Percentiles rank a stretch among this genome's conserved stretches.
Evolutionary conservation across 2,329 filamentous ascomycete genomes (phyloP).

Genomic region (Alternaria rosae): DNA sequence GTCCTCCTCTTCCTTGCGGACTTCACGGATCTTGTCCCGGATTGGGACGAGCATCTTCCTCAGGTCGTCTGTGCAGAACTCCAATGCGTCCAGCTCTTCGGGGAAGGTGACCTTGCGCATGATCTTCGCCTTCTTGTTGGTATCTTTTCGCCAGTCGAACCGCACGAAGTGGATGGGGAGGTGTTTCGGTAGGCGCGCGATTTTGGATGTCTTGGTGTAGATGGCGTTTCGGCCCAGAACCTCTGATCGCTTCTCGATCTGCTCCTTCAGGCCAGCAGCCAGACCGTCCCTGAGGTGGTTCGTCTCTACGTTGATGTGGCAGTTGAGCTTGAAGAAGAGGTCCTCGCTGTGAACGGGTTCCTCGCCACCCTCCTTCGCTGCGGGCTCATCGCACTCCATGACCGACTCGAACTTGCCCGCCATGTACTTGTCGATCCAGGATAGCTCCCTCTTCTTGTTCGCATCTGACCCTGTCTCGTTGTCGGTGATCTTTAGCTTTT

Average conservation of each 20-base stretch:
- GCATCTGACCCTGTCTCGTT: constrained; percentile 49
- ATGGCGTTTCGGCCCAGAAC: constrained; percentile 77
- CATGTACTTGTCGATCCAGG: constrained; percentile 92
- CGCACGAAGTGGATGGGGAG: constrained; percentile 96
- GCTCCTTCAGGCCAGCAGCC: constrained; percentile 79
- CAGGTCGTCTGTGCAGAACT: constrained; percentile 93
- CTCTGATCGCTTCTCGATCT: constrained; percentile 88
- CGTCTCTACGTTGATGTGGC: constrained; percentile 86
- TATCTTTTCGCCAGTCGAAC: constrained; percentile 96
- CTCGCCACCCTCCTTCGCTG: constrained; percentile 77
- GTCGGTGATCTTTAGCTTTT: constrained; percentile 75
- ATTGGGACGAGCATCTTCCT: constrained; percentile 84
- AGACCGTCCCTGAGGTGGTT: constrained; percentile 94
- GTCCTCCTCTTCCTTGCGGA: constrained; percentile 94
- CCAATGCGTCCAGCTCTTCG: constrained; percentile 87
- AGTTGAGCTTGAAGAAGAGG: constrained; percentile 89
- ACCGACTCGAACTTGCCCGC: constrained; percentile 79
- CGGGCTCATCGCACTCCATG: constrained; percentile 83
- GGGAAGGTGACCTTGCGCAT: constrained; percentile 99
- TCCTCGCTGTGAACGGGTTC: constrained; percentile 73
- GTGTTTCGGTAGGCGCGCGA: constrained; percentile 91
- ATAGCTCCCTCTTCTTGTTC: constrained; percentile 55
- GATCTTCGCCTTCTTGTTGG: constrained; percentile 98
- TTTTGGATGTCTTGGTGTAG: constrained; percentile 91
- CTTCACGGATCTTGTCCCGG: constrained; percentile 94